A percentile compares a stretch with the other conserved stretches of the same genome.
phyloP scores from a whole-genome alignment of 2,329 filamentous ascomycete genomes.

The Helotiales sp. region DNA sequence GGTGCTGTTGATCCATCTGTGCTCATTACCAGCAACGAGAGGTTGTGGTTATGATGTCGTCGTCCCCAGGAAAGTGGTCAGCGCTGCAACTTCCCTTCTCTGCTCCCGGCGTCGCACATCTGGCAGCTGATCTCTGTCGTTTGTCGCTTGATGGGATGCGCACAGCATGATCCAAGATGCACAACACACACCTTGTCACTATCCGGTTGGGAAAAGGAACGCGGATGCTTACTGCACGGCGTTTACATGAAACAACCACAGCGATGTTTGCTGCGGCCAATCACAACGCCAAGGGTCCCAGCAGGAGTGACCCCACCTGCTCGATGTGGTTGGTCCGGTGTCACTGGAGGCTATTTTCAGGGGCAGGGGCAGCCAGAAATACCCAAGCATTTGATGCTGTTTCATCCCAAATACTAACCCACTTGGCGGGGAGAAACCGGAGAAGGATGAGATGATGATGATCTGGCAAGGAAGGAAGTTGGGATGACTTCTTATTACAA shows the following conservation, averaged over 20 bases:
- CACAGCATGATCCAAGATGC: background rate
- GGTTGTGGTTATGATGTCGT: background rate
- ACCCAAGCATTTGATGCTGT: background rate
- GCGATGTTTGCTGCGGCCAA: background rate
- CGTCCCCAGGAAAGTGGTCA: background rate
- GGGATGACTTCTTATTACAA: too few species aligned
- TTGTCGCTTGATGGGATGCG: background rate
- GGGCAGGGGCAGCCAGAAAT: slow-evolving; percentile 4
- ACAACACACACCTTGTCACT: too few species aligned
- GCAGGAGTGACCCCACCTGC: slow-evolving; percentile 1
- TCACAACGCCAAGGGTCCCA: background rate
- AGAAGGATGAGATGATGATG: background rate
- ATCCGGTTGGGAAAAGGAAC: background rate
- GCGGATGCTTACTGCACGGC: background rate
- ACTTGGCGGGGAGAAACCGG: background rate
- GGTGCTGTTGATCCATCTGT: background rate
- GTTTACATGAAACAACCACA: slow-evolving; percentile 1
- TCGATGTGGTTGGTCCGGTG: background rate
- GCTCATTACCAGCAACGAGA: background rate
- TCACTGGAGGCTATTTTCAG: slow-evolving; percentile 1
- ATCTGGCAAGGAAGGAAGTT: background rate
- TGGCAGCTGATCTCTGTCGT: background rate
- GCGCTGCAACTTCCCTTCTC: slow-evolving; percentile 1
- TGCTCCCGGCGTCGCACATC: background rate
- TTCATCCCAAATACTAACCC: background rate